Evolutionary conservation across 2,329 filamentous ascomycete species (phyloP), one percentile per base, ranked within the genome.

Genomic region (Cadophora sp.): DNA sequence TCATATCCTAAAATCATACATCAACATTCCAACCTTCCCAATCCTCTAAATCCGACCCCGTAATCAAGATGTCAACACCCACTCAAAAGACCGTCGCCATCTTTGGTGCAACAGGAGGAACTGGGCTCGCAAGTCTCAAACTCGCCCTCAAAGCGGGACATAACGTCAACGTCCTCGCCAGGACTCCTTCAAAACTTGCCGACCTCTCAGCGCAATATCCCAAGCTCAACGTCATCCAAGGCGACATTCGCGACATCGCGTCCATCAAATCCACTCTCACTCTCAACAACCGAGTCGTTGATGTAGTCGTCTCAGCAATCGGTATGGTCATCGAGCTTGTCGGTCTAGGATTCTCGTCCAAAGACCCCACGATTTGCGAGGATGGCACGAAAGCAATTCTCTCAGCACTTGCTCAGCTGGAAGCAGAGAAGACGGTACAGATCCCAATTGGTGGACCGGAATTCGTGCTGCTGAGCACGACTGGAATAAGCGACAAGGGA

Each of bases 81-180:
- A 14, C 61, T 7, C 29, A 43, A 26, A 67, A 65, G 69, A 81
- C 83, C 3, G 76, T 86, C 65, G 80, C 83, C 55, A 86, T 88
- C 78, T 80, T 87, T 64, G 86, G 86, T 68, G 83, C 85, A 51
- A 86, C 83, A 26, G 82, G 81, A 40, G 86, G 85, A 51, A 68
- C 69, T 69, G 84, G 81, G 64, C 80, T 85, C 66, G 77, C 83
- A 2, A 79, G 81, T 19, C 81, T 88, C 50, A 80, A 79, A 27
- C 78, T 79, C 50, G 78, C 80, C 29, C 81, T 88, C 9, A 78
- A 80, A 19, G 81, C 81, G 12, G 82, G 83, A 40, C 80, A 83
- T 74, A 77, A 74, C 8, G 86, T 84, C 77, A 77, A 56, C 46
- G 72, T 72, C 4, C 64, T 87, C 43, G 85, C 80, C 73, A 84